Conservation (phyloP, 352 stramenopile species). For the Phytopythium boreale region DNA sequence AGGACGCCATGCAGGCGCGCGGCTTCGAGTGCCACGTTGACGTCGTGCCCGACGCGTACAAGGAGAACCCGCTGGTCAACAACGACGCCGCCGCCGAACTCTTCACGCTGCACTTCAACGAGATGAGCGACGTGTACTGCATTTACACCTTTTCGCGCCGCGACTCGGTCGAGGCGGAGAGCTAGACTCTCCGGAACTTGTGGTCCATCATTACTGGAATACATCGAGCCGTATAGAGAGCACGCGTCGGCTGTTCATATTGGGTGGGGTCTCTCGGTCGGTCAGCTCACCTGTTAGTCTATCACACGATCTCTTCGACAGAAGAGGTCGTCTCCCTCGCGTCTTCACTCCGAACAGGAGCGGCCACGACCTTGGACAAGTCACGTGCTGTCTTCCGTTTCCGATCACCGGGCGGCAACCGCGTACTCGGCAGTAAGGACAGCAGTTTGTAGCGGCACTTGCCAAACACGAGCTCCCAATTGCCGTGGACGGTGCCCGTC, state of each 20-base stretch:
- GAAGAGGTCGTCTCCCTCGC: not conserved
- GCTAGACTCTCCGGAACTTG: not conserved
- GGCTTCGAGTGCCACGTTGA: conserved; percentile 63
- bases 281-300: not conserved
- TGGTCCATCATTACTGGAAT: not conserved
- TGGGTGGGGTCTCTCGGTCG: not conserved
- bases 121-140: conserved; percentile 88
- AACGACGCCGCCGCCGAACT: conserved; percentile 62
- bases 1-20: conserved; percentile 64
- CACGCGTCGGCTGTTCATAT: not conserved
- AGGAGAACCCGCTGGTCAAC: conserved; percentile 79
- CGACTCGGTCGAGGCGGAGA: not conserved
- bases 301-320: conserved; percentile 8
- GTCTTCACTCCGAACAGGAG: not conserved
- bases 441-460: conserved; percentile 54
- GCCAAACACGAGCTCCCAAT: conserved; percentile 82
- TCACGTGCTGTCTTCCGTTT: not conserved
- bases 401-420: conserved; percentile 12
- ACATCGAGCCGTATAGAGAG: not conserved
- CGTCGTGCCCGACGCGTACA: conserved; percentile 78
- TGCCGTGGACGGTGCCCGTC: conserved; percentile 55
- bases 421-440: conserved; percentile 57
- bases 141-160: conserved; percentile 74
- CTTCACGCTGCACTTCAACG: conserved; percentile 87
- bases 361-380: not conserved